phyloP scores from a whole-genome alignment of 1,139 yeast species.

The Yamadazyma spencermartinsiae region DNA sequence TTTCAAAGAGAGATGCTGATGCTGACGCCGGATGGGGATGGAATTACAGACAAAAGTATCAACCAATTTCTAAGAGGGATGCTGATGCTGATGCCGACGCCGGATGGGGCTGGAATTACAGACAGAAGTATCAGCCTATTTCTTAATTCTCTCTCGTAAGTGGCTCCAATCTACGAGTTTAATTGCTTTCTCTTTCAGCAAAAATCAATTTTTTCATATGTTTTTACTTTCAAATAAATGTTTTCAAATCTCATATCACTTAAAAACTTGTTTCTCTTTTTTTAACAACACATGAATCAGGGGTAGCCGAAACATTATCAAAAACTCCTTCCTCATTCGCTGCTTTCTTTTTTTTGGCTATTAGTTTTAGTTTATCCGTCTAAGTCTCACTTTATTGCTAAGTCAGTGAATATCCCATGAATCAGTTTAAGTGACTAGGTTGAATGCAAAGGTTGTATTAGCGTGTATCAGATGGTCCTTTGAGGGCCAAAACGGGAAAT shows the following conservation, averaged over 20 bases:
- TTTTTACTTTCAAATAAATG: neutral
- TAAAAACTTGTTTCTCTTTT: too few relatives aligned
- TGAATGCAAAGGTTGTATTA: too few relatives aligned
- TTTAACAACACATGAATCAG: too few relatives aligned
- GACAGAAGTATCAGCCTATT: slow-evolving; percentile 11
- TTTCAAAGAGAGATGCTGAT: slow-evolving; percentile 8
- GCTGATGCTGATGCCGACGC: slow-evolving; percentile 11
- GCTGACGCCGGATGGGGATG: slow-evolving; percentile 4
- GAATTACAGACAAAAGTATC: slow-evolving; percentile 4
- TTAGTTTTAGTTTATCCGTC: too few relatives aligned
- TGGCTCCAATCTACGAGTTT: too few relatives aligned
- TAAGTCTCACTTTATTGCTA: neutral
- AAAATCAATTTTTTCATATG: neutral
- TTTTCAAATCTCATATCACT: neutral
- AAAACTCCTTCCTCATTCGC: too few relatives aligned
- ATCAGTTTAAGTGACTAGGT: too few relatives aligned
- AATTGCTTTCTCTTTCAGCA: too few relatives aligned
- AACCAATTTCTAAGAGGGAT: slow-evolving; percentile 8
- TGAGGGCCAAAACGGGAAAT: neutral
- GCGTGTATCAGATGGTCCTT: slow-evolving; percentile 2
- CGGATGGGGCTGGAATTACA: slow-evolving; percentile 8
- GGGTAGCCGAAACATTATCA: too few relatives aligned
- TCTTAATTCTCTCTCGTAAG: neutral
- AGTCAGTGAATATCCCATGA: too few relatives aligned
- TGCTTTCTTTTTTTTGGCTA: too few relatives aligned